Evolutionary conservation across 1,284 basidiomycete species (phyloP), one percentile per base, ranked within the genome.

Genomic region (Boletellus sp.): DNA sequence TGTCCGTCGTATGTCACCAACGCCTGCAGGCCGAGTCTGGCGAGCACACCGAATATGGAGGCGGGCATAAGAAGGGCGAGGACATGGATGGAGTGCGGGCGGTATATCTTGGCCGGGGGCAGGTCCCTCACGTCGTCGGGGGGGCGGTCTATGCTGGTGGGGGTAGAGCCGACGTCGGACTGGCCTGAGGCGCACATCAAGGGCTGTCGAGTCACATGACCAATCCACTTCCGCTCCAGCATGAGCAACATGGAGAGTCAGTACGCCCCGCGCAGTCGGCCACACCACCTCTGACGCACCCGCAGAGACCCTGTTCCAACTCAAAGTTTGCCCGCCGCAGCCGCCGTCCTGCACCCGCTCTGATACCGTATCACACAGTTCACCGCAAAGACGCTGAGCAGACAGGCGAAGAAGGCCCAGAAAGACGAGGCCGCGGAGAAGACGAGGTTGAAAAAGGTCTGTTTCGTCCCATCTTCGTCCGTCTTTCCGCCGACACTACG

Each of bases 381-480:
- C 73, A 97, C 94, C 17, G 92, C 94, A 52, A 97, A 96, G 80
- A 82, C 88, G 37, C 78, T 97, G 23, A 87, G 79, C 61, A 79
- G 89, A 45, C 94, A 97, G 69, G 91, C 94, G 10, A 94, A 91
- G 77, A 97, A 96, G 68, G 93, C 94, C 0, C 83, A 91, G 70
- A 97, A 94, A 64, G 94, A 96, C 63, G 94, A 97, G 72, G 77
- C 74, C 19, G 61, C 78, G 0, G 94, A 97, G 73, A 94, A 93
- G 69, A 59, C 83, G 47, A 85, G 88, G 55, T 70, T 97, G 49
- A 97, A 97, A 78, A 94, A 94, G 82, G 93, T 90, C 41, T 44
- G 71, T 59, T 21, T 39, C 9, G 5, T 42, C 17, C 16, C 17
- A 25, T 26, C 5, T 42, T 34, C 42, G 16, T 43, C 23, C 3